Percentiles rank a stretch among this genome's conserved stretches.
Conservation (phyloP, 345 rosid genomes). For the Boechera divaricarpa region DNA sequence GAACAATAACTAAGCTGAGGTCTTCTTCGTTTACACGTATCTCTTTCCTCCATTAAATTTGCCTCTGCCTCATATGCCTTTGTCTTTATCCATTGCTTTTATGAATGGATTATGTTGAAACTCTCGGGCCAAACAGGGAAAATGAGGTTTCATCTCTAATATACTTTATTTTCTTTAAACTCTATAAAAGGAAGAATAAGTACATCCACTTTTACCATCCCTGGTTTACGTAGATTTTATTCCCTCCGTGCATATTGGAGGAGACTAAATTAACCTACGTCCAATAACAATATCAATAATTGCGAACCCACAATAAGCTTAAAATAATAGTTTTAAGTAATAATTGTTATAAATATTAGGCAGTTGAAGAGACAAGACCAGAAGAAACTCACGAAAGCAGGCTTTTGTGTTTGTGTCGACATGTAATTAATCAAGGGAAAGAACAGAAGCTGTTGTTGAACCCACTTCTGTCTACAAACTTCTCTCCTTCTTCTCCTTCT, state of each 20-base stretch:
- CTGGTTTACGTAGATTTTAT: conserved; percentile 31
- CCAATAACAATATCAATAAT: conserved; percentile 10
- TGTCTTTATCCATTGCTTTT: conserved; percentile 12
- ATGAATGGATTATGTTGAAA: conserved; percentile 18
- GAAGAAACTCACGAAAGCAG: conserved; percentile 40
- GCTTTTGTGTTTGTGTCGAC: conserved; percentile 41
- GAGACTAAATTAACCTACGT: conserved; percentile 25
- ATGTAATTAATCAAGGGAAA: conserved; percentile 53
- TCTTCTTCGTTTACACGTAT: not conserved
- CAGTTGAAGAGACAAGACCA: conserved; percentile 37
- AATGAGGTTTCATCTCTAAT: not conserved
- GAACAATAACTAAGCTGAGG: not conserved
- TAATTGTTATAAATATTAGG: conserved; percentile 1
- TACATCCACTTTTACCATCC: conserved; percentile 17
- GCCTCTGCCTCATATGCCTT: not conserved
- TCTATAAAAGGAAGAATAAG: conserved; percentile 21
- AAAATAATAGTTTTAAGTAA: not conserved
- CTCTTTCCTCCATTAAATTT: conserved; percentile 9
- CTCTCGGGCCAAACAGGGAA: conserved; percentile 7
- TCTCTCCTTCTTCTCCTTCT: conserved; percentile 51
- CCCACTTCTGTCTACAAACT: conserved; percentile 53
- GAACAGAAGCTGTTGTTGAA: conserved; percentile 57
- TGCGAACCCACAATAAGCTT: conserved; percentile 11
- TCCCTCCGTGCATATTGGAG: conserved; percentile 30
- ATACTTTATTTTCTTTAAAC: conserved; percentile 9